phyloP scores from a whole-genome alignment of 1,284 basidiomycete species.

The Boletus sp. region DNA sequence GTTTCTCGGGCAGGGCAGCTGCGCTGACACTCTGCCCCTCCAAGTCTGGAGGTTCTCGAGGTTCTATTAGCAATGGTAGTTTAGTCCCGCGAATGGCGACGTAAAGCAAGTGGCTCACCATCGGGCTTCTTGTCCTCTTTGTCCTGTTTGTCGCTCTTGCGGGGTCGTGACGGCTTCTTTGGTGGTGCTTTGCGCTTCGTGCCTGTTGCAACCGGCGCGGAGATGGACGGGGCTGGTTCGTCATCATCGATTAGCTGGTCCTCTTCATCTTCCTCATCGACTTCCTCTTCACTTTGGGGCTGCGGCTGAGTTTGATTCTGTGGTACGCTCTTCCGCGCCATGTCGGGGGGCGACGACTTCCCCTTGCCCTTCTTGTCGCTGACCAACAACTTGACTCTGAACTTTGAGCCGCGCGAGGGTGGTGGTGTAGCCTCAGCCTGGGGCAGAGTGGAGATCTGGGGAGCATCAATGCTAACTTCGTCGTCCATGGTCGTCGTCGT shows the following conservation, averaged over 20 bases:
- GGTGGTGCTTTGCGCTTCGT: constrained; percentile 45
- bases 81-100: constrained; percentile 10
- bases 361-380: constrained; percentile 41
- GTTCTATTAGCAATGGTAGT: constrained; percentile 30
- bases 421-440: constrained; percentile 63
- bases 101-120: constrained; percentile 27
- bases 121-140: constrained; percentile 35
- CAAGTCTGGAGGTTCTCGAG: constrained; percentile 27
- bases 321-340: constrained; percentile 22
- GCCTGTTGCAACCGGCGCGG: constrained; percentile 31
- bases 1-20: constrained; percentile 25
- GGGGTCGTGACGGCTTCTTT: constrained; percentile 47
- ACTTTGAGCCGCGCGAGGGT: constrained; percentile 43
- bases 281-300: constrained; percentile 35
- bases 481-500: constrained; percentile 37
- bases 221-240: constrained; percentile 30
- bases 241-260: constrained; percentile 75
- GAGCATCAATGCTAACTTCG: constrained; percentile 71
- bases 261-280: constrained; percentile 68
- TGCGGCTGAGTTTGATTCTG: constrained; percentile 22
- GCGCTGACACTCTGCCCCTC: constrained; percentile 24
- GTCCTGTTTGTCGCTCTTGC: constrained; percentile 40
- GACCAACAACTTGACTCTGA: constrained; percentile 50
- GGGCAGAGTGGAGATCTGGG: constrained; percentile 69
- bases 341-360: constrained; percentile 30